Evolutionary conservation across 1,284 basidiomycete species (phyloP).

Genomic region (Stygiomarasmius scandens): DNA sequence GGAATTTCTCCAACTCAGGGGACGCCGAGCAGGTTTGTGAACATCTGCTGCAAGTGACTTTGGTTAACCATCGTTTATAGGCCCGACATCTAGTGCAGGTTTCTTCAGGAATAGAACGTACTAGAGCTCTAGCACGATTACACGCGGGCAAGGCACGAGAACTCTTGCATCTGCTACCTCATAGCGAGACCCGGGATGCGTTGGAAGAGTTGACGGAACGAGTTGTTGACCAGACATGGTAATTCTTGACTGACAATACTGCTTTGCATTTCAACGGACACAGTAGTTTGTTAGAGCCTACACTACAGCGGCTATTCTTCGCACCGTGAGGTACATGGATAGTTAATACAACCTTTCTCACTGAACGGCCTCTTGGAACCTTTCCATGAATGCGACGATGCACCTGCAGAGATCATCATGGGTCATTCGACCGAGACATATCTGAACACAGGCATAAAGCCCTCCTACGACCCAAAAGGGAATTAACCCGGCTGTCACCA

Average conservation of each 20-base stretch:
- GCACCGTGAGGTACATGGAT: not conserved
- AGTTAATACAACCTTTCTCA: not conserved
- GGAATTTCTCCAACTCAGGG: conserved; percentile 42
- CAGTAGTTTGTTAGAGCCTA: not conserved
- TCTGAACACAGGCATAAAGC: no score
- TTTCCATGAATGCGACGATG: no score
- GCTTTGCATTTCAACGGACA: not conserved
- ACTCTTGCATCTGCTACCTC: conserved; percentile 72
- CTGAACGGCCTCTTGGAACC: no score
- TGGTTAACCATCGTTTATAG: conserved; percentile 37
- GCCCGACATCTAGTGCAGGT: conserved; percentile 73
- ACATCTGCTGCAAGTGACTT: no score
- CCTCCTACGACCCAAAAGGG: no score
- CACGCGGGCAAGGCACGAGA: conserved; percentile 81
- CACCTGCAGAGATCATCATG: no score
- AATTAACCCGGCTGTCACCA: no score
- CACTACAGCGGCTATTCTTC: not conserved
- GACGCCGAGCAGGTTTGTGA: conserved; percentile 77
- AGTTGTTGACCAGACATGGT: conserved; percentile 58
- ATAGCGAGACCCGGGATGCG: conserved; percentile 78
- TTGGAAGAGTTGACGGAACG: conserved; percentile 67
- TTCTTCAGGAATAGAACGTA: conserved; percentile 80
- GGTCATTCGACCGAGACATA: no score
- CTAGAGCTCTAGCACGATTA: conserved; percentile 71
- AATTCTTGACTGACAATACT: not conserved